phyloP scores from a whole-genome alignment of 768 basidiomycete species.

The Lactarius deliciosus region DNA sequence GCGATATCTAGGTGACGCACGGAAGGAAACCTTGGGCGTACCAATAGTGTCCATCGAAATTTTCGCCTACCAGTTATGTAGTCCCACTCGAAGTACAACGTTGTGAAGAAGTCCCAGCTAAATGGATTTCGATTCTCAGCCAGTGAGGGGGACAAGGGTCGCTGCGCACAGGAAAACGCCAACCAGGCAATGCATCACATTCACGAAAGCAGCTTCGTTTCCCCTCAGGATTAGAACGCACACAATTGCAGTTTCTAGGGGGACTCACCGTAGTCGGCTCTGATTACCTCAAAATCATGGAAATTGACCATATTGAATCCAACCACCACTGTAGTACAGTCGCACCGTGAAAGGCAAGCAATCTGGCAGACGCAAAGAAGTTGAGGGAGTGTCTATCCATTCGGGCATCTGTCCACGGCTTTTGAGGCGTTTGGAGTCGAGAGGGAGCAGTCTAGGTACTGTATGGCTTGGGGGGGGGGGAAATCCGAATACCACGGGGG shows the following conservation, averaged over 20 bases:
- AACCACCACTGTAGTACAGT: background rate
- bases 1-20: background rate
- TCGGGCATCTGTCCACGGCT: background rate
- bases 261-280: background rate
- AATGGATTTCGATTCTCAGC: background rate
- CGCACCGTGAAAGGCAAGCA: background rate
- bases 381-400: background rate
- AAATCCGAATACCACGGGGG: background rate
- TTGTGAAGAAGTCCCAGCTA: slow-evolving; percentile 22
- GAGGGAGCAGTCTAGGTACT: background rate
- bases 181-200: slow-evolving; percentile 1
- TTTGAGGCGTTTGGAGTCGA: background rate
- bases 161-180: slow-evolving; percentile 16
- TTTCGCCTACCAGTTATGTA: slow-evolving; percentile 7
- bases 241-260: no score
- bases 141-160: background rate
- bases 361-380: background rate
- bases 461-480: background rate
- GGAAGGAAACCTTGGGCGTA: background rate
- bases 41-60: slow-evolving; percentile 18
- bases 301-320: slow-evolving; percentile 10
- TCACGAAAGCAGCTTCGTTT: background rate
- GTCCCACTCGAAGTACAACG: slow-evolving; percentile 14
- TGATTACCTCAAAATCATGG: background rate
- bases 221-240: slow-evolving; percentile 1